These are phyloP conservation scores for Saccharum officinarum DNA, from an alignment of 176 grass and related monocot genomes.

Conservation along the genomic window DNA sequence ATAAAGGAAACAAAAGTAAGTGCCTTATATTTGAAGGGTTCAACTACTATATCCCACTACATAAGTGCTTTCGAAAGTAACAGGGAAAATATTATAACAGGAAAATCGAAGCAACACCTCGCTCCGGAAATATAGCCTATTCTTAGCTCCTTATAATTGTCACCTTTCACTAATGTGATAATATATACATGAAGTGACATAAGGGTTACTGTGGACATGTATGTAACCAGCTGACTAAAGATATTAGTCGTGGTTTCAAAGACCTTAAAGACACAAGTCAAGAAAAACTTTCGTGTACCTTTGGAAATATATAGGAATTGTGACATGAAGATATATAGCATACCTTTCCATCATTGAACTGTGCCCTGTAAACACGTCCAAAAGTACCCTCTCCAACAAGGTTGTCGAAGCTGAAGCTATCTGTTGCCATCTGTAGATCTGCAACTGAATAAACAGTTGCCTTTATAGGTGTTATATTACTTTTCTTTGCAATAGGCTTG, in stretches of 20 bases:
- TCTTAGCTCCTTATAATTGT: background rate
- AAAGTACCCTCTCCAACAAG: slow-evolving; percentile 93
- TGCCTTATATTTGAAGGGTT: background rate
- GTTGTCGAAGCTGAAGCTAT: slow-evolving; percentile 85
- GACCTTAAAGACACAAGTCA: slow-evolving; percentile 10
- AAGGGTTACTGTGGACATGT: background rate
- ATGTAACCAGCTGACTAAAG: background rate
- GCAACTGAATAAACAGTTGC: slow-evolving; percentile 91
- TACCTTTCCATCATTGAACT: slow-evolving; percentile 95
- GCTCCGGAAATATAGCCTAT: background rate
- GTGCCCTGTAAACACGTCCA: slow-evolving; percentile 88
- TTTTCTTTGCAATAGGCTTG: slow-evolving; percentile 56
- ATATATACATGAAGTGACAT: background rate
- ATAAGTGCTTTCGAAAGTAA: background rate
- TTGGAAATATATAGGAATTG: slow-evolving; percentile 8
- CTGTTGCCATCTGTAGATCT: slow-evolving; percentile 92
- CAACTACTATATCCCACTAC: background rate
- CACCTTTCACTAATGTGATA: background rate
- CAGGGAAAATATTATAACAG: background rate
- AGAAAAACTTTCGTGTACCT: background rate
- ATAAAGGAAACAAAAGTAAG: slow-evolving; percentile 44
- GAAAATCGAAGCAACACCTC: background rate
- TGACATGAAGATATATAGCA: background rate
- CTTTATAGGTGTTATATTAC: slow-evolving; percentile 56
- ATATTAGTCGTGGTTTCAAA: slow-evolving; percentile 1